These are phyloP conservation scores for Prunus salicina DNA, from an alignment of 306 rosid genomes.

Conservation along the genomic window DNA sequence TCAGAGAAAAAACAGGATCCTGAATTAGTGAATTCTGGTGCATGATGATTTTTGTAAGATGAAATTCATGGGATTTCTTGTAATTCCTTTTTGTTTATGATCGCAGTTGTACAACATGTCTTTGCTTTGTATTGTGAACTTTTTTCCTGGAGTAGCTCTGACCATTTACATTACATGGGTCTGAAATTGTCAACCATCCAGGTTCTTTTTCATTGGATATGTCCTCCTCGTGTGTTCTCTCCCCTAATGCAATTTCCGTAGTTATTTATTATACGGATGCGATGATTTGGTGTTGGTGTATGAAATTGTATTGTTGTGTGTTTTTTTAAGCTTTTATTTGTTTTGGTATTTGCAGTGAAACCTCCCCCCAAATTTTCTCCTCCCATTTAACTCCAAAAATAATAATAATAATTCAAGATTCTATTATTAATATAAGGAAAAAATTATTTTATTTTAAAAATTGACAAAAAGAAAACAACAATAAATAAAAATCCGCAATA, in stretches of 20 bases:
- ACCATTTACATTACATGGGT: neutral
- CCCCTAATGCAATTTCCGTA: neutral
- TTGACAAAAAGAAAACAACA: neutral
- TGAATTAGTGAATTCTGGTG: neutral
- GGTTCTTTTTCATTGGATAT: neutral
- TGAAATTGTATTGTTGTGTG: neutral
- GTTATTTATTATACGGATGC: neutral
- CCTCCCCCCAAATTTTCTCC: no score
- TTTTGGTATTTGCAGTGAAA: no score
- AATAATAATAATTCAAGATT: neutral
- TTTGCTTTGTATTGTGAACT: neutral
- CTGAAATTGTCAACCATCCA: neutral
- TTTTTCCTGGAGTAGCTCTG: neutral
- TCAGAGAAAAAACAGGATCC: neutral
- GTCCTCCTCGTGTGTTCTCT: neutral
- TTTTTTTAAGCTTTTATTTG: neutral
- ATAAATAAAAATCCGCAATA: neutral
- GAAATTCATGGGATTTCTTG: constrained; percentile 1
- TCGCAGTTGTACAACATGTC: neutral
- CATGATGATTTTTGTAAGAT: neutral
- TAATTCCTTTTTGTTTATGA: neutral
- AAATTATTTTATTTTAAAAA: no score
- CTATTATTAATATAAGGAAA: neutral
- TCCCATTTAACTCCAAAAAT: neutral
- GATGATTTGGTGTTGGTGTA: neutral